Base-by-base conservation (phyloP, 1,139 yeast species). In the Yamadazyma spencermartinsiae region DNA sequence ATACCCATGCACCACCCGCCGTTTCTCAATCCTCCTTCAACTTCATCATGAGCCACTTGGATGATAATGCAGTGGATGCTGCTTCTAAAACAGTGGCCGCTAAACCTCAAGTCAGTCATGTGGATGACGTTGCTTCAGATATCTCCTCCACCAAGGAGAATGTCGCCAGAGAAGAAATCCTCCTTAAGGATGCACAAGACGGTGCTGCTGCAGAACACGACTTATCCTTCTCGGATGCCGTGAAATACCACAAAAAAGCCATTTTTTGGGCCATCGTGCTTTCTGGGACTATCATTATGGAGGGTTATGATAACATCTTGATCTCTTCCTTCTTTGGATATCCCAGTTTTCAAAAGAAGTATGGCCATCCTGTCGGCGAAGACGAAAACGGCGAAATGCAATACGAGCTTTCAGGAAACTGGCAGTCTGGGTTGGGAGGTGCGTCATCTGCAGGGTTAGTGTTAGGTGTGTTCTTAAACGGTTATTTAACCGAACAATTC, bases 261-360 rank as follows among this genome's bases (percentile, higher is more conserved):
- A 64, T 63, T 31, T 45, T 65, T 42, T 73, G 78, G 77, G 65
- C 75, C 8, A 42, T 68, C 30, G 51, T 72, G 35, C 56, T 72
- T 40, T 61, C 74, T 2, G 49, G 62, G 11, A 65, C 68, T 18
- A 57, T 73, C 34, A 50, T 73, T 39, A 72, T 72, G 77, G 73
- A 65, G 40, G 79, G 79, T 21, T 73, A 68, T 48, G 78, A 73
- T 46, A 56, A 60, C 28, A 57, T 54, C 35, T 56, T 73, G 41
- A 51, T 72, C 42, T 48, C 55, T 24, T 58, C 66, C 2, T 63
- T 74, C 52, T 72, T 58, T 48, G 72, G 72, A 2, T 56, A 67
- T 49, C 68, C 69, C 2, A 59, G 68, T 4, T 74, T 74, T 48
- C 49, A 50, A 32, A 46, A 52, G 28, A 61, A 60, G 45, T 74